Evolutionary conservation across 768 basidiomycete species (phyloP).

Genomic region (Trametes sanguinea): DNA sequence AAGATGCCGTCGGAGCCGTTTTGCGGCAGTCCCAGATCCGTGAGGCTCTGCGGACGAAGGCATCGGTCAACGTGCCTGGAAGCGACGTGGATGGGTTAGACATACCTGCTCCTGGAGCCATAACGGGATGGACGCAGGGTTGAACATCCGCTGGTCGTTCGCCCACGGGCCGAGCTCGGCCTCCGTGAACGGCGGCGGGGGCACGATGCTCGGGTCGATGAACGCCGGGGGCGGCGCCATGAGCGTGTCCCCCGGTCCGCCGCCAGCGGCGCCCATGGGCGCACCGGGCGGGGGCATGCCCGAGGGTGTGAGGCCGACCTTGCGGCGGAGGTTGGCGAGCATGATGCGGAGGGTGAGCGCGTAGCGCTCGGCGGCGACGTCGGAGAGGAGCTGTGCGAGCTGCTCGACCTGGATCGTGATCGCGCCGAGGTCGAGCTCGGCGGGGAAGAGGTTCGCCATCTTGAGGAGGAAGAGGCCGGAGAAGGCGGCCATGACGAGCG

Average conservation of each 20-base stretch:
- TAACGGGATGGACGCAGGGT: constrained; percentile 78
- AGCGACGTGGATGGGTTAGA: constrained; percentile 15
- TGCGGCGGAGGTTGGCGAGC: constrained; percentile 89
- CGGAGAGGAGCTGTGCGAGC: constrained; percentile 85
- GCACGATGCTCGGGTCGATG: constrained; percentile 49
- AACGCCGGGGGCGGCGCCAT: constrained; percentile 54
- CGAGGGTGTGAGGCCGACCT: constrained; percentile 62
- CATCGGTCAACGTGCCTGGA: background rate
- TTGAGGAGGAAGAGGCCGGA: constrained; percentile 90
- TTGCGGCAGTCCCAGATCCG: constrained; percentile 87
- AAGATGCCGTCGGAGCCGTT: constrained; percentile 94
- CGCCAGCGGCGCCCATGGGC: constrained; percentile 5
- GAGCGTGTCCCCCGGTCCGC: constrained; percentile 40
- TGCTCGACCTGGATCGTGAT: constrained; percentile 89
- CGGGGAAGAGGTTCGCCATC: constrained; percentile 91
- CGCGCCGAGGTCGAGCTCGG: constrained; percentile 73
- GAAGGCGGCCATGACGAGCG: constrained; percentile 88
- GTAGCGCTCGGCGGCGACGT: constrained; percentile 95
- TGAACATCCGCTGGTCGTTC: constrained; percentile 56
- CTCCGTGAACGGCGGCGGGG: constrained; percentile 67
- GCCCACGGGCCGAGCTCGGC: constrained; percentile 68
- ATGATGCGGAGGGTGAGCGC: constrained; percentile 90
- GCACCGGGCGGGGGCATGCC: constrained; percentile 15
- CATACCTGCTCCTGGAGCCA: constrained; percentile 92
- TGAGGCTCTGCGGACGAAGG: constrained; percentile 59